Percentiles rank a stretch among this genome's conserved stretches.
These are phyloP conservation scores for Chytriomyces sp. DNA, from an alignment of 192 early-diverging fungal genomes.

Conservation along the genomic window DNA sequence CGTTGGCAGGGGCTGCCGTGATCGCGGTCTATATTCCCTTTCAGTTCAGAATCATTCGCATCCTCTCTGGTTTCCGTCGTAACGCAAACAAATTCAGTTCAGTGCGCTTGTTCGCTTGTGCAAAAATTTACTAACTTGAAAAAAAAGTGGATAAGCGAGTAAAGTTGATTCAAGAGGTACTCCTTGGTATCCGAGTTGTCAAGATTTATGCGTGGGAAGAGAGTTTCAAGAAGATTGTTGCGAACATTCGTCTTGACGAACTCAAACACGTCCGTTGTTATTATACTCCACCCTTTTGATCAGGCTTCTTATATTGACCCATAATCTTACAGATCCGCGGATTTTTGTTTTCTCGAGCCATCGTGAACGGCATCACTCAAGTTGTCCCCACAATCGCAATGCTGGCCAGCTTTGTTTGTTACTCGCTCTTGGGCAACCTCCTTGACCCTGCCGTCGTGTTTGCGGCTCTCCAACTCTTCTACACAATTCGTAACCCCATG, in stretches of 20 bases:
- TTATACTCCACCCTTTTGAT: too few species aligned
- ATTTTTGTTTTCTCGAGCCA: constrained; percentile 16
- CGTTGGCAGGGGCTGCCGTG: constrained; percentile 13
- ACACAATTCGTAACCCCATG: constrained; percentile 4
- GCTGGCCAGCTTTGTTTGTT: constrained; percentile 39
- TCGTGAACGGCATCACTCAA: constrained; percentile 11
- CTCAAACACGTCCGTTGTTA: constrained; percentile 30
- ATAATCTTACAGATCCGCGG: too few species aligned
- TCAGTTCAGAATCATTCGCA: constrained; percentile 11
- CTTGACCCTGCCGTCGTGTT: constrained; percentile 4
- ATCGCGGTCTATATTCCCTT: constrained; percentile 21
- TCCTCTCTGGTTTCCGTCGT: not conserved
- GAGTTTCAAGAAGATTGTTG: constrained; percentile 39
- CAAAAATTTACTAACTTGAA: too few species aligned
- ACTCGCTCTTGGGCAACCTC: constrained; percentile 27
- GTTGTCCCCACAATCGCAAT: constrained; percentile 48
- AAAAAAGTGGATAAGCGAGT: constrained; percentile 58
- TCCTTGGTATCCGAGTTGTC: constrained; percentile 67
- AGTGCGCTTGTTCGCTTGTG: too few species aligned
- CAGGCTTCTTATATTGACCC: too few species aligned
- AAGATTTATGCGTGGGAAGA: constrained; percentile 75
- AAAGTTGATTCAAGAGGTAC: constrained; percentile 68
- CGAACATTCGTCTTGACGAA: constrained; percentile 35
- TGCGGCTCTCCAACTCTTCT: not conserved
- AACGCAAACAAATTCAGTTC: constrained; percentile 9